Evolutionary conservation across 225 moss, liverwort and hornwort species (phyloP).

Genomic region (Sphagnum contortum): DNA sequence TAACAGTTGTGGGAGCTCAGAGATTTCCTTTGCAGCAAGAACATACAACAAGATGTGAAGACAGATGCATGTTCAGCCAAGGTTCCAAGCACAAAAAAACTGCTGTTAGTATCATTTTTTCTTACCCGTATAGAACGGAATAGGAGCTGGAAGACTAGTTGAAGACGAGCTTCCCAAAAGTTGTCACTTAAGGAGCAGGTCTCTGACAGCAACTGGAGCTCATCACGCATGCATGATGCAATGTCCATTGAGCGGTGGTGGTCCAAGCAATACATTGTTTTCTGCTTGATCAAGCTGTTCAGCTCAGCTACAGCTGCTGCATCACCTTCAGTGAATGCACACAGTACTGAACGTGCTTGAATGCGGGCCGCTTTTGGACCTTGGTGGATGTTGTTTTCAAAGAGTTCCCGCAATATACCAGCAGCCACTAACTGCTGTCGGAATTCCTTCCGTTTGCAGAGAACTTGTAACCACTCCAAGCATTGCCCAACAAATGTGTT

Average conservation of each 20-base stretch:
- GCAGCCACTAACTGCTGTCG: slow-evolving; percentile 77
- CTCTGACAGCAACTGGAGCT: slow-evolving; percentile 95
- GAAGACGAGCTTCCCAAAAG: slow-evolving; percentile 89
- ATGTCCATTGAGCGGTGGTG: slow-evolving; percentile 99
- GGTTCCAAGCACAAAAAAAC: too few relatives aligned
- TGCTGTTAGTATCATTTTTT: too few relatives aligned
- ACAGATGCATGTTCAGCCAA: too few relatives aligned
- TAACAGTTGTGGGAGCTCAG: too few relatives aligned
- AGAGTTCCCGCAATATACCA: slow-evolving; percentile 90
- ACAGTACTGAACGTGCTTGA: slow-evolving; percentile 85
- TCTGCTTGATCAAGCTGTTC: slow-evolving; percentile 84
- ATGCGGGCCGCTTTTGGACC: slow-evolving; percentile 90
- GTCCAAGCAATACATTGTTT: slow-evolving; percentile 93
- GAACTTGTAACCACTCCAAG: slow-evolving; percentile 96
- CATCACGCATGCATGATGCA: slow-evolving; percentile 92
- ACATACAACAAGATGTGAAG: too few relatives aligned
- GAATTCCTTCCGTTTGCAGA: slow-evolving; percentile 70
- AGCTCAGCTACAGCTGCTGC: slow-evolving; percentile 74
- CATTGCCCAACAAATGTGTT: slow-evolving; percentile 98
- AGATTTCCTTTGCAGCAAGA: too few relatives aligned
- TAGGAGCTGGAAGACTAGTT: slow-evolving; percentile 94
- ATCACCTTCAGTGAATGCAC: slow-evolving; percentile 89
- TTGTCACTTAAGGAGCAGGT: slow-evolving; percentile 82
- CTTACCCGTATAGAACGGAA: slow-evolving; percentile 90
- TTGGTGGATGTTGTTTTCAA: slow-evolving; percentile 99